Evolutionary conservation across 2,329 filamentous ascomycete species (phyloP).

Genomic region (Raffaelea deltoideospora): DNA sequence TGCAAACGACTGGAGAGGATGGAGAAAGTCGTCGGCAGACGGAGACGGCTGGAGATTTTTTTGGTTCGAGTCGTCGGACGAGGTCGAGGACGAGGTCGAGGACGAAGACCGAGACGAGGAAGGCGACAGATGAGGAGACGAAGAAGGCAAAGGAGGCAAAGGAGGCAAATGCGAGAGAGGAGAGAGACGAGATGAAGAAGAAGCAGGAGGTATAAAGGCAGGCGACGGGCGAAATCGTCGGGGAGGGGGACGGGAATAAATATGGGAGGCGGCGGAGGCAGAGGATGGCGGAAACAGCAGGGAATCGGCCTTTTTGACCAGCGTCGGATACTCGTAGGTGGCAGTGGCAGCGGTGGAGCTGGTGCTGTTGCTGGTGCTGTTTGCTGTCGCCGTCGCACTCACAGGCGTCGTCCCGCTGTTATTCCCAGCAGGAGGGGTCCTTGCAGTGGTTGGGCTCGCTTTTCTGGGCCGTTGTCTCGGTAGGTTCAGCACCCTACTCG

Average conservation of each 20-base stretch:
- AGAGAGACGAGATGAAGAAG: neutral
- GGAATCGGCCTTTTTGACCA: conserved; percentile 6
- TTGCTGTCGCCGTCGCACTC: too few relatives aligned
- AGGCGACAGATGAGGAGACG: conserved; percentile 1
- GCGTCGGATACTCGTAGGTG: neutral
- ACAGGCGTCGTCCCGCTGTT: too few relatives aligned
- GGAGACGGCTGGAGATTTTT: neutral
- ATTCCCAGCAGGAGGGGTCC: neutral
- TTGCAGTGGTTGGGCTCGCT: neutral
- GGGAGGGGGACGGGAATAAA: conserved; percentile 2
- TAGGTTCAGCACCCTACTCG: conserved; percentile 1
- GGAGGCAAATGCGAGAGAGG: neutral
- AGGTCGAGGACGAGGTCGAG: conserved; percentile 1
- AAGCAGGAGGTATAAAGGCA: conserved; percentile 1
- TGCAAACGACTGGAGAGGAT: conserved; percentile 1
- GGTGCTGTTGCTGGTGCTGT: neutral
- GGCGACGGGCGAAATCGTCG: conserved; percentile 2
- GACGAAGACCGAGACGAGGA: neutral
- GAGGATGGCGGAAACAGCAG: neutral
- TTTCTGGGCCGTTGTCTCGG: neutral
- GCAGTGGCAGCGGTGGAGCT: neutral
- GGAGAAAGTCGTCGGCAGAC: neutral
- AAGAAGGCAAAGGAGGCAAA: neutral
- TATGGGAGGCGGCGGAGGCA: conserved; percentile 1
- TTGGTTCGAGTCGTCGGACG: too few relatives aligned